Base-by-base conservation (phyloP, 2,329 filamentous ascomycete species). In the Ilyonectria mors-panacis region DNA sequence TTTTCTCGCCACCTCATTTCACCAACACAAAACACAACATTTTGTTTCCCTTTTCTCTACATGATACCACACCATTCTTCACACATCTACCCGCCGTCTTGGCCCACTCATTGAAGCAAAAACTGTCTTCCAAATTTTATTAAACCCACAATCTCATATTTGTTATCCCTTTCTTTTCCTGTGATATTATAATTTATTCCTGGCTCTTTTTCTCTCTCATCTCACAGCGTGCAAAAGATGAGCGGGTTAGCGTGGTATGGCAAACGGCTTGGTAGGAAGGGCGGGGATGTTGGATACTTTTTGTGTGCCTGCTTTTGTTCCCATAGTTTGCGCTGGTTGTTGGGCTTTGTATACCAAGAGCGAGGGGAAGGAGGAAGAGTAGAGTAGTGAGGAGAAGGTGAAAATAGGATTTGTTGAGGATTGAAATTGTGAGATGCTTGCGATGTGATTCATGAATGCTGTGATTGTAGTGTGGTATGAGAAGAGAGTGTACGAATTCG, bases 1-100 rank as follows among this genome's bases (percentile, higher is more conserved):
- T 10, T 44, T 58, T 63, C 59, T 56, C 42, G 39, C 44, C 56
- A 48, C 39, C 28, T 61, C 28, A 54, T 58, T 45, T 48, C 62
- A 55, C 57, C 57, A 37, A 45, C 26, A 33, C 57, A 63, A 37
- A 33, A 45, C 63, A 51, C 37, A 45, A 12, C 42, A 48, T 28
- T 64, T 68, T 65, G 66, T 65, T 73, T 69, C 59, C 59, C 39
- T 65, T 71, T 63, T 56, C 66, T 65, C 61, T 70, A 67, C 67
- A 74, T 69, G 70, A 71, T 73, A 71, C 67, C 72, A 75, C 63
- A 67, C 45, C 54, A 68, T 64, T 61, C 56, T 47, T 60, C 61
- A 56, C 60, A 67, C 59, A 70, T 63, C 63, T 60, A 62, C 67
- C 54, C 59, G 63, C 54, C 42, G 47, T 63, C 47, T 74, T 65